Percentiles rank a stretch among this genome's conserved stretches.
Conservation (phyloP, 2,329 filamentous ascomycete species). For the Macroventuria anomochaeta region DNA sequence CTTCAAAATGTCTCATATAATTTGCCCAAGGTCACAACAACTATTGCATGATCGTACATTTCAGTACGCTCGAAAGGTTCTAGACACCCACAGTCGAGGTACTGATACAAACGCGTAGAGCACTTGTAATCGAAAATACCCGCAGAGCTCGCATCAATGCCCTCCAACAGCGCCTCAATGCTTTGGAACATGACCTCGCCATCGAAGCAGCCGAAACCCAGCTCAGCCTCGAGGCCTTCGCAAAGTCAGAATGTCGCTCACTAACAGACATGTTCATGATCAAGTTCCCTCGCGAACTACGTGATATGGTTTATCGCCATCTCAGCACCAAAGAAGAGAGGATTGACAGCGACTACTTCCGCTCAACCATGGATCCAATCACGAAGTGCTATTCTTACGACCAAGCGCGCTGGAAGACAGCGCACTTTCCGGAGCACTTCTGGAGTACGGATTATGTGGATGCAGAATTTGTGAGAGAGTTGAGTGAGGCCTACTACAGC, state of each 20-base stretch:
- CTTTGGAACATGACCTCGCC: conserved; percentile 7
- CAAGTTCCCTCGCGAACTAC: conserved; percentile 24
- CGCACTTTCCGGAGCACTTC: conserved; percentile 27
- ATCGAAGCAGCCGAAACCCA: conserved; percentile 10
- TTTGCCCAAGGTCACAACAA: neutral
- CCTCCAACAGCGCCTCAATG: conserved; percentile 4
- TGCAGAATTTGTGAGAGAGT: conserved; percentile 14
- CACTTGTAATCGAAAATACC: neutral
- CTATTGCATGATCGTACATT: conserved; percentile 5
- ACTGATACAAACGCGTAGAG: neutral
- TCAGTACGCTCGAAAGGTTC: neutral
- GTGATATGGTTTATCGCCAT: conserved; percentile 29
- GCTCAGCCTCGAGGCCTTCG: conserved; percentile 14
- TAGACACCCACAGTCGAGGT: neutral
- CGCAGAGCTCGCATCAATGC: neutral
- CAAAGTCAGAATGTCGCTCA: conserved; percentile 22
- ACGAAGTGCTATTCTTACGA: conserved; percentile 26
- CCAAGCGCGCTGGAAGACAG: conserved; percentile 24
- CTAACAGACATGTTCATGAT: conserved; percentile 16
- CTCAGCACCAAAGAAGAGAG: conserved; percentile 21
- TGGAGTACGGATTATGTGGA: conserved; percentile 21
- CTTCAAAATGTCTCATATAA: neutral
- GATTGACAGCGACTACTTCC: conserved; percentile 30
- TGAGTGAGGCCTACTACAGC: conserved; percentile 28
- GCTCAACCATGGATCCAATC: conserved; percentile 25